These are phyloP conservation scores for Colletotrichum phormii DNA, from an alignment of 2,329 filamentous ascomycete species.

Conservation along the genomic window DNA sequence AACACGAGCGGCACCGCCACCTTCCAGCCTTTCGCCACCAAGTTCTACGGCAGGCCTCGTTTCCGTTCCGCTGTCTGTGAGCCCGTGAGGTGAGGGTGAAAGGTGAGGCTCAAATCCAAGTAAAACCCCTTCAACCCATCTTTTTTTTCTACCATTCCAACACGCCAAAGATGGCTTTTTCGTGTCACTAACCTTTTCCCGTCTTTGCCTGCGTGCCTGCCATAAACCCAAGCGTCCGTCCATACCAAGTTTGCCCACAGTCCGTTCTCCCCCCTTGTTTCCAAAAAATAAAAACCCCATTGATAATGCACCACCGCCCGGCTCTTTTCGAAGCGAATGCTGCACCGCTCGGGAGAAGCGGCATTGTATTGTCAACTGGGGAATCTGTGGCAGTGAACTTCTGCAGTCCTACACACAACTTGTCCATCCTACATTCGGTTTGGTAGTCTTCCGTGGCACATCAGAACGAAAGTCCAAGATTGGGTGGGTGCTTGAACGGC, in stretches of 20 bases:
- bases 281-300: not conserved
- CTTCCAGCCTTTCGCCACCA: not conserved
- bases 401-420: no score
- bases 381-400: no score
- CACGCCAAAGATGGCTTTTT: not conserved
- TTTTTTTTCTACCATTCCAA: not conserved
- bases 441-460: no score
- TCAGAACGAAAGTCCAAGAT: no score
- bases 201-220: no score
- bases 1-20: not conserved
- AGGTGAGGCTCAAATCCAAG: not conserved
- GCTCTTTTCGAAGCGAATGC: not conserved
- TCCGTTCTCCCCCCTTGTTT: not conserved
- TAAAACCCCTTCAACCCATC: not conserved
- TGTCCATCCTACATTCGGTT: no score
- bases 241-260: no score
- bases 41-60: not conserved
- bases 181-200: not conserved
- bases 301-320: not conserved
- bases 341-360: not conserved
- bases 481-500: no score
- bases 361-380: not conserved
- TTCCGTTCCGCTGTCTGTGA: not conserved
- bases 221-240: not conserved
- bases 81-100: no score